phyloP scores from a whole-genome alignment of 2,329 filamentous ascomycete species.

The Raffaelea ambrosiae region DNA sequence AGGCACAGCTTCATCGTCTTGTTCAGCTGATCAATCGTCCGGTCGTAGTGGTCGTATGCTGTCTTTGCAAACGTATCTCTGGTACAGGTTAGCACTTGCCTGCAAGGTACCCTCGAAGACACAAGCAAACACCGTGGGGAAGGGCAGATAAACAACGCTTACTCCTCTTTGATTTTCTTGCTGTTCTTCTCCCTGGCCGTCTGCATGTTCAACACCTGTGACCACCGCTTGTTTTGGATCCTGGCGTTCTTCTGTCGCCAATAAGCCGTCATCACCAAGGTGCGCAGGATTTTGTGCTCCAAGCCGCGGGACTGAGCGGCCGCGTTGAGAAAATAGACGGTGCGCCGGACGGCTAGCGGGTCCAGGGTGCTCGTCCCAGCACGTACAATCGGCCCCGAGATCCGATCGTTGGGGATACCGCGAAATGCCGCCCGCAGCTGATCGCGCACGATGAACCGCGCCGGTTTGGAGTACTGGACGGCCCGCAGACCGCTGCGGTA shows the following conservation, averaged over 20 bases:
- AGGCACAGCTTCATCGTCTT: conserved; percentile 61
- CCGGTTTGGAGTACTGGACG: conserved; percentile 62
- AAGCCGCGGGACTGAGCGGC: conserved; percentile 56
- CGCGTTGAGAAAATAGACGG: conserved; percentile 60
- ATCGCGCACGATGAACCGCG: conserved; percentile 53
- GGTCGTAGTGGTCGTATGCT: conserved; percentile 55
- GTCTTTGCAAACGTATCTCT: conserved; percentile 15
- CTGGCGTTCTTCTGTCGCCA: conserved; percentile 23
- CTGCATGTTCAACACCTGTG: not conserved
- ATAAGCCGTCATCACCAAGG: conserved; percentile 46
- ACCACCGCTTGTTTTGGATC: conserved; percentile 19
- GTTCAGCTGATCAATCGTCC: conserved; percentile 65
- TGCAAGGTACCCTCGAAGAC: not conserved
- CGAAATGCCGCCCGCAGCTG: conserved; percentile 53
- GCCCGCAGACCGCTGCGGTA: conserved; percentile 60
- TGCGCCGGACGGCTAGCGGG: conserved; percentile 47
- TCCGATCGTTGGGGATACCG: not conserved
- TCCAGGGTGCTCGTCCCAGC: conserved; percentile 26
- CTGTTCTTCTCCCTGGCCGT: too few species aligned
- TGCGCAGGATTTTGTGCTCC: conserved; percentile 66
- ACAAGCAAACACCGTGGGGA: not conserved
- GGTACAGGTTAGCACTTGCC: not conserved
- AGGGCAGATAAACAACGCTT: too few species aligned
- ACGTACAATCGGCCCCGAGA: not conserved
- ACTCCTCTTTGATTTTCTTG: too few species aligned